Conservation (phyloP, 2,329 filamentous ascomycete genomes). For the Fusarium agapanthi region DNA sequence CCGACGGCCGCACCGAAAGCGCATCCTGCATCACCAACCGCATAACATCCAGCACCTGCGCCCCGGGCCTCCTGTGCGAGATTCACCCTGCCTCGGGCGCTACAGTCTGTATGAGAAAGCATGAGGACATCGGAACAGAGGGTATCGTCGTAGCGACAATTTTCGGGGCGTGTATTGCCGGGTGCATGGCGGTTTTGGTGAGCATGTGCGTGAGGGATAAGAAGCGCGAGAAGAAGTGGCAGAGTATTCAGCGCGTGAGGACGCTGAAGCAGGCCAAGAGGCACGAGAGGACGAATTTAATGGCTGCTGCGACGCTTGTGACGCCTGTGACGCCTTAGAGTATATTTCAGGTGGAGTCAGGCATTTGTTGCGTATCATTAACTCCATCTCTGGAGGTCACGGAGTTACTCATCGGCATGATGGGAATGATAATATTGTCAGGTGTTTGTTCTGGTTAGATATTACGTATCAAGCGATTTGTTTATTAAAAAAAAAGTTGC, state of each 20-base stretch:
- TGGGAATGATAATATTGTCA: background rate
- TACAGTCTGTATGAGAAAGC: slow-evolving; percentile 7
- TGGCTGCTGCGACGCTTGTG: background rate
- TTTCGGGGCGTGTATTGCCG: background rate
- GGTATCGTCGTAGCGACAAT: slow-evolving; percentile 7
- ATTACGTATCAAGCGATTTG: fast-evolving
- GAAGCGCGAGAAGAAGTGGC: background rate
- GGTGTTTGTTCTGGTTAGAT: background rate
- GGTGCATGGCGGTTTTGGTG: background rate
- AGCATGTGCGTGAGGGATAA: slow-evolving; percentile 7
- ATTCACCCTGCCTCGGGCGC: slow-evolving; percentile 8
- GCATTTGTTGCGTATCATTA: fast-evolving
- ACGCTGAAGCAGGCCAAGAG: slow-evolving; percentile 1
- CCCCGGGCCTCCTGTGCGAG: slow-evolving; percentile 5
- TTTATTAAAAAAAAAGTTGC: fast-evolving
- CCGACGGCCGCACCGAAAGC: slow-evolving; percentile 11
- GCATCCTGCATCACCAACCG: slow-evolving; percentile 2
- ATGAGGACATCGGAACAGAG: slow-evolving; percentile 1
- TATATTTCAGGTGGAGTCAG: no score
- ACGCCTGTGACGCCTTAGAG: no score
- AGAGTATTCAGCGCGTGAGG: background rate
- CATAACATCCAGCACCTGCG: slow-evolving; percentile 17
- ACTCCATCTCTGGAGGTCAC: background rate
- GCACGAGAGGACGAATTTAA: background rate
- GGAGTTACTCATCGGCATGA: background rate